Percentiles rank a stretch among this genome's conserved stretches.
Evolutionary conservation across 2,329 filamentous ascomycete genomes (phyloP).

Genomic region (Rosellinia necatrix): DNA sequence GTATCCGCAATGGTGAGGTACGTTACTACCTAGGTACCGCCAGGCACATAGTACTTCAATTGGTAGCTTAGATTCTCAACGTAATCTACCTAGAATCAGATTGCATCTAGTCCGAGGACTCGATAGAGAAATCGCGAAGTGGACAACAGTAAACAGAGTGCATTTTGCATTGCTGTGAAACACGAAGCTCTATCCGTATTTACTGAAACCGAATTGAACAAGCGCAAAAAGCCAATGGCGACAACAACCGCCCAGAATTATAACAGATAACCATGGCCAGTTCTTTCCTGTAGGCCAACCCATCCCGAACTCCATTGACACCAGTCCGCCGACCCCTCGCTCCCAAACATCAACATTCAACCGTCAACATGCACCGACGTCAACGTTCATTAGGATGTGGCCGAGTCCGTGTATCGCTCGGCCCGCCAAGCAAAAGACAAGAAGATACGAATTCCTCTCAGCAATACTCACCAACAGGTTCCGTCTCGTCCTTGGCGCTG

Average conservation of each 20-base stretch:
- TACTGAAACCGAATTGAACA: constrained; percentile 23
- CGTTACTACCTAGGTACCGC: too few relatives aligned
- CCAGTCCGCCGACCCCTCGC: background rate
- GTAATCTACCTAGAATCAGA: too few relatives aligned
- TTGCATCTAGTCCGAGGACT: too few relatives aligned
- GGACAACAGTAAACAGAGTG: constrained; percentile 11
- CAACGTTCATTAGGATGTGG: constrained; percentile 16
- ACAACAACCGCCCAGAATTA: constrained; percentile 11
- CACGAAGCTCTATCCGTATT: constrained; percentile 18
- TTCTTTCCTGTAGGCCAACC: background rate
- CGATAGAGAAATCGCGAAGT: too few relatives aligned
- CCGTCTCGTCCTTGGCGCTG: constrained; percentile 63
- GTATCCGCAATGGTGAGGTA: too few relatives aligned
- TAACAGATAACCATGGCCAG: background rate
- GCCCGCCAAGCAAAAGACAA: background rate
- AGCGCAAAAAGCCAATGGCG: background rate
- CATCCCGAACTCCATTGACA: constrained; percentile 1
- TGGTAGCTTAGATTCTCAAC: too few relatives aligned
- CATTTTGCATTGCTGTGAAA: constrained; percentile 20
- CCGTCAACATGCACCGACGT: too few relatives aligned
- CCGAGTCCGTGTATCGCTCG: background rate
- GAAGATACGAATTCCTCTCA: background rate
- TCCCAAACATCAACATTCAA: constrained; percentile 19
- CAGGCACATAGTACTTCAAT: too few relatives aligned
- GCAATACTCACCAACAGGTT: constrained; percentile 38